Percentiles rank a stretch among this genome's conserved stretches.
Evolutionary conservation across 805 yeast species (phyloP).

Genomic region (Candida mattraensis): DNA sequence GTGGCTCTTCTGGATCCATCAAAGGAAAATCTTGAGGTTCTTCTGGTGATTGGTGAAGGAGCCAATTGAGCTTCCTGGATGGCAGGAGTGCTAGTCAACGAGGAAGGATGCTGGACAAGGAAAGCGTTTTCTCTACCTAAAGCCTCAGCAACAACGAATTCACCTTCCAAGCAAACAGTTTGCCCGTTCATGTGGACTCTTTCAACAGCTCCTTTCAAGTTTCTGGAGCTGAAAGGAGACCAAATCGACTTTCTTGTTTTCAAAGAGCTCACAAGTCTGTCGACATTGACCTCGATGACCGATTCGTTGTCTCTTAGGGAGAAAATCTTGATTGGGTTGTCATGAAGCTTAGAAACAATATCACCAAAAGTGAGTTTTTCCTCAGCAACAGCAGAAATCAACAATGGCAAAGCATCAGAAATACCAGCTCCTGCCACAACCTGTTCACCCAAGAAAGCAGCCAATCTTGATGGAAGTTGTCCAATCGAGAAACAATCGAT

Average conservation of each 20-base stretch:
- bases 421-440: constrained; percentile 75
- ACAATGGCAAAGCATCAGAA: constrained; percentile 76
- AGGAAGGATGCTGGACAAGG: constrained; percentile 43
- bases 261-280: constrained; percentile 53
- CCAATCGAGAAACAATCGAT: constrained; percentile 91
- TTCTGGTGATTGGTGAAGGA: constrained; percentile 38
- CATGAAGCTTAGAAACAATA: constrained; percentile 70
- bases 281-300: constrained; percentile 78
- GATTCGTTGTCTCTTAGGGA: constrained; percentile 81
- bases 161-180: constrained; percentile 85
- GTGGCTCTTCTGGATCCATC: constrained; percentile 39
- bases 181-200: constrained; percentile 78
- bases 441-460: constrained; percentile 60
- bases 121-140: constrained; percentile 58
- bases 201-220: constrained; percentile 79
- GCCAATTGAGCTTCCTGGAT: constrained; percentile 31
- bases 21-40: constrained; percentile 52
- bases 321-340: constrained; percentile 79
- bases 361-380: constrained; percentile 72
- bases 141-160: constrained; percentile 57
- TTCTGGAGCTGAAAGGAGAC: constrained; percentile 55
- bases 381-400: constrained; percentile 75
- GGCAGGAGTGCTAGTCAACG: constrained; percentile 32
- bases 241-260: constrained; percentile 41
- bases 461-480: constrained; percentile 68